Evolutionary conservation across 345 rosid genomes (phyloP), one percentile per base, ranked within the genome.

Genomic region (Camelina hispida): DNA sequence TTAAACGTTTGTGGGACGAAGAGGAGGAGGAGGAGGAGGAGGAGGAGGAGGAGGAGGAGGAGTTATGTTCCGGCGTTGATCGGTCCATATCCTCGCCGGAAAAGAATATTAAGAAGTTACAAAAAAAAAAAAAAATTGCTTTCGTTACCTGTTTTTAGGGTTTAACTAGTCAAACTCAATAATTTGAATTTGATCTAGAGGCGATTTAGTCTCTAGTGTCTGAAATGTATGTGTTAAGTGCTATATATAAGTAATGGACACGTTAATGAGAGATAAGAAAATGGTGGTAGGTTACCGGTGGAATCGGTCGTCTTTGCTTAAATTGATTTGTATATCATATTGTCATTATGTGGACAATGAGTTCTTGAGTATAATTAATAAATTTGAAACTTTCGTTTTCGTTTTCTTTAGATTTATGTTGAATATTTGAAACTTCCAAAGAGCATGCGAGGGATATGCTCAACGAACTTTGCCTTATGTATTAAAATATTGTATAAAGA

Each of bases 1-100:
- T 68, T 7, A 83, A 12, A 75, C 81, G 86, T 75, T 83, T 87
- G 7, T 79, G 65, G 1, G 85, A 60, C 34, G 59, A 32, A 11
- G 82, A 80, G 43, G 55, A 67, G 42, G 42, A 37, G 42, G 37
- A 34, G 9, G 37, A 34, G 9, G 37, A 28, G 20, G 37, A 34
- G 9, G 59, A 32, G 9, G 82, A 80, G 43, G 55, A 67, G 42
- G 42, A 37, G 42, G 37, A 34, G 9, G 37, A 34, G 9, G 37
- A 28, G 20, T 71, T 51, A 17, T 74, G 74, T 23, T 74, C 72
- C 61, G 84, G 66, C 8, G 79, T 78, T 4, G 81, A 43, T 35
- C 25, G 55, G 16, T 65, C 58, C 81, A 78, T 78, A 16, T 42
- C 50, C 34, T 71, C 68, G 62, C 62, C 72, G 61, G 61, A 3